Base-by-base conservation (phyloP, 1,139 yeast species). In the Protomyces inundatus region DNA sequence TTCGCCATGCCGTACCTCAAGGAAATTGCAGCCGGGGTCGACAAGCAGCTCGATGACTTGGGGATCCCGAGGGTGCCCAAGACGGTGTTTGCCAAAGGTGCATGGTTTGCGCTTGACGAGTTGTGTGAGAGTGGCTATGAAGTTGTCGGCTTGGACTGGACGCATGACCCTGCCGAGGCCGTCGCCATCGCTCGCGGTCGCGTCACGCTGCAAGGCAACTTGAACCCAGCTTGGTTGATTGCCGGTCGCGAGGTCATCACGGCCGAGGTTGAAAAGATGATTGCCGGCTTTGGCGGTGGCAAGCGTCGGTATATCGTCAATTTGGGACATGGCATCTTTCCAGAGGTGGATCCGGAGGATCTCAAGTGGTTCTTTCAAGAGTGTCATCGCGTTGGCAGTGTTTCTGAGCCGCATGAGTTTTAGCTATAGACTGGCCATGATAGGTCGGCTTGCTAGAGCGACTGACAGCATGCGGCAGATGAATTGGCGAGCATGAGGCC, bases 101-200 rank as follows among this genome's bases (percentile, higher is more conserved):
- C 98, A 0, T 93, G 98, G 98, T 93, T 90, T 72, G 97, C 98
- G 4, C 79, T 93, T 65, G 95, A 93, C 71, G 87, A 86, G 65
- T 80, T 93, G 68, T 88, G 96, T 73, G 84, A 84, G 53, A 78
- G 89, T n/a, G 95, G 95, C 6, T 95, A 90, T 76, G 86, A 91
- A 72, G 83, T 84, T 34, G 90, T 93, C 23, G 90, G 98, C 1
- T 81, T 93, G 65, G 98, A 93, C 76, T 93, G 98, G 98, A 79
- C 85, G 55, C 87, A 86, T 77, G 86, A 83, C 69, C 98, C 98
- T 34, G 84, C 80, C 64, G 90, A 88, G 67, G 98, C 98, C 2
- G 90, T 87, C 53, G 82, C 83, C 72, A 81, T 86, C n/a, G 86
- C 84, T 68, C 81, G 83, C 46, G 90, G 88, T 55, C 83, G 96